Evolutionary conservation across 805 yeast genomes (phyloP).

Genomic region (Cyberlindnera euphorbiiphila): DNA sequence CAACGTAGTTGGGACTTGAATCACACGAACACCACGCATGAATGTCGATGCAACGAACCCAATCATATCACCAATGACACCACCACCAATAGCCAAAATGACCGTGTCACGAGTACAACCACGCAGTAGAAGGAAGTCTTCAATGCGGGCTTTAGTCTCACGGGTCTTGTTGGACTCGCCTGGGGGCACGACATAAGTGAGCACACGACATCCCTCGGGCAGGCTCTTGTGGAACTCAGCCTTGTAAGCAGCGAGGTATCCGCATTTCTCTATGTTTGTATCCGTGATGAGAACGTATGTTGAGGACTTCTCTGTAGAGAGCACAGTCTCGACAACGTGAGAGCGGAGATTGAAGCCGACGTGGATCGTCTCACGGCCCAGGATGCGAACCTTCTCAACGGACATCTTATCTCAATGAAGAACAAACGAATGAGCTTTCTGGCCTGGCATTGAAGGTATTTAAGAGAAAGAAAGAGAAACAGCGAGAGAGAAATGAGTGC

Average conservation of each 20-base stretch:
- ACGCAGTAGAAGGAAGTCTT: slow-evolving; percentile 74
- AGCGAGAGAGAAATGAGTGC: too few species aligned
- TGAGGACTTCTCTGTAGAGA: slow-evolving; percentile 65
- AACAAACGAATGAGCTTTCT: too few species aligned
- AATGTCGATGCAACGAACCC: slow-evolving; percentile 99
- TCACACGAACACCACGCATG: slow-evolving; percentile 95
- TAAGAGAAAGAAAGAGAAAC: too few species aligned
- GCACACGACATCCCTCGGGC: slow-evolving; percentile 56
- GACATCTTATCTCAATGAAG: slow-evolving; percentile 9
- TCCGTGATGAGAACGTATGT: slow-evolving; percentile 93
- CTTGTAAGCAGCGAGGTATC: slow-evolving; percentile 49
- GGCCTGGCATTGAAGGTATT: too few species aligned
- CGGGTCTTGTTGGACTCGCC: slow-evolving; percentile 91
- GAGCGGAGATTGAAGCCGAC: slow-evolving; percentile 80
- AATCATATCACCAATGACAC: slow-evolving; percentile 98
- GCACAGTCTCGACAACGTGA: slow-evolving; percentile 67
- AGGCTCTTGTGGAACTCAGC: slow-evolving; percentile 40
- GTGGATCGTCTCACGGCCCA: slow-evolving; percentile 81
- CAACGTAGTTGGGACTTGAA: slow-evolving; percentile 91
- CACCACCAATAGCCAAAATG: slow-evolving; percentile 94
- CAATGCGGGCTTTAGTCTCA: slow-evolving; percentile 86
- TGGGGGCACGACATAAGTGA: slow-evolving; percentile 77
- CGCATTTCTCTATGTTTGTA: slow-evolving; percentile 66
- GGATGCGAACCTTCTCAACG: slow-evolving; percentile 57
- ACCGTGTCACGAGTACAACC: slow-evolving; percentile 97